Percentiles rank a stretch among this genome's conserved stretches.
These are phyloP conservation scores for Saturnispora gosingensis DNA, from an alignment of 805 yeast species.

Conservation along the genomic window DNA sequence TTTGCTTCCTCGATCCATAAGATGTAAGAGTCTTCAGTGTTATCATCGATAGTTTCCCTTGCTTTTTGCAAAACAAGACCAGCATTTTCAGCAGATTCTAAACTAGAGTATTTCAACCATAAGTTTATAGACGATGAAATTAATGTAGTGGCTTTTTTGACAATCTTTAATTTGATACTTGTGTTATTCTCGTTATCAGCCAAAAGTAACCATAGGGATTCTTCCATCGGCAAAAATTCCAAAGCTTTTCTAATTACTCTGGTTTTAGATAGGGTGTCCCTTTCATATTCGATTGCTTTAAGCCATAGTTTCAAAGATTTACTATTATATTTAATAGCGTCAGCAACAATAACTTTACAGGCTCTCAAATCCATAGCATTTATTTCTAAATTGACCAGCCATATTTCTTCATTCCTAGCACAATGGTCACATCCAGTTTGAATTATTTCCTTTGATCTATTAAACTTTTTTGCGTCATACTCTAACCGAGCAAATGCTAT, in stretches of 20 bases:
- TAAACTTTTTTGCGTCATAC: constrained; percentile 46
- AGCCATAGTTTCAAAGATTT: constrained; percentile 62
- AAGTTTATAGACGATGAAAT: constrained; percentile 56
- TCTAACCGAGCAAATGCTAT: constrained; percentile 79
- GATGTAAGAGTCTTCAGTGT: constrained; percentile 34
- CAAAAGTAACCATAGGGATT: constrained; percentile 58
- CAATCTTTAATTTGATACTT: constrained; percentile 41
- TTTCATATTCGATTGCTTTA: constrained; percentile 59
- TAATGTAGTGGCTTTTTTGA: constrained; percentile 58
- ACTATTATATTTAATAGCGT: constrained; percentile 52
- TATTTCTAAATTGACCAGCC: constrained; percentile 73
- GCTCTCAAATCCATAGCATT: constrained; percentile 36
- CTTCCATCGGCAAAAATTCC: constrained; percentile 49
- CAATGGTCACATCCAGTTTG: constrained; percentile 67
- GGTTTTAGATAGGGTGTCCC: constrained; percentile 41
- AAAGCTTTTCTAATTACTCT: constrained; percentile 63
- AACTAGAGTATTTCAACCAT: constrained; percentile 52
- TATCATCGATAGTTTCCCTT: constrained; percentile 37
- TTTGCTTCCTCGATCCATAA: constrained; percentile 67
- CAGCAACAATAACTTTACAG: constrained; percentile 51
- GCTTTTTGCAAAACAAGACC: constrained; percentile 50
- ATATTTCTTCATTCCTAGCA: constrained; percentile 59
- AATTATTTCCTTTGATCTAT: constrained; percentile 51
- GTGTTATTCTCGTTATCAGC: constrained; percentile 49
- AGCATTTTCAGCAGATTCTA: constrained; percentile 39